Percentiles rank a stretch among this genome's conserved stretches.
Evolutionary conservation across 164 flowering plant species (phyloP).

Genomic region (Kalanchoe fedtschenkoi): DNA sequence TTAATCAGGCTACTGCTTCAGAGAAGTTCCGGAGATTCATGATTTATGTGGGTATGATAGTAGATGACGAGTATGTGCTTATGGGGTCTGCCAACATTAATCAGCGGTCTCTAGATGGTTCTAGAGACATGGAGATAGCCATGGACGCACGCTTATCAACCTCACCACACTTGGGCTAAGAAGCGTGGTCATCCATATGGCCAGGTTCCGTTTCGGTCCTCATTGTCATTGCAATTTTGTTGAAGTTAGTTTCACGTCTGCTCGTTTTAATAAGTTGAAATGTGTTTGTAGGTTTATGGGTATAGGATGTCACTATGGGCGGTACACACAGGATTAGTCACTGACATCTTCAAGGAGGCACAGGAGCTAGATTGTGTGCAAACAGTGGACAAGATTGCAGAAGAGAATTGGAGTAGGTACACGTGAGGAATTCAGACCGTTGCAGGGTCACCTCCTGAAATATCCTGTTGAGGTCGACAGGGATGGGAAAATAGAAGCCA

Average conservation of each 20-base stretch:
- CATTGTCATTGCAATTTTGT: background rate
- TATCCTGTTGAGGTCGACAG: constrained; percentile 39
- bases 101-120: constrained; percentile 57
- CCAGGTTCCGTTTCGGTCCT: constrained; percentile 25
- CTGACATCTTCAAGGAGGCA: constrained; percentile 31
- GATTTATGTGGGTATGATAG: constrained; percentile 69
- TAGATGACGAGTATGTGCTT: constrained; percentile 61
- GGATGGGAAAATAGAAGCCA: constrained; percentile 33
- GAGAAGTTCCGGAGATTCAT: constrained; percentile 40
- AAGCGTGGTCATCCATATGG: constrained; percentile 35
- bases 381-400: constrained; percentile 33
- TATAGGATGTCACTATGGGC: constrained; percentile 67
- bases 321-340: constrained; percentile 39
- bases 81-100: constrained; percentile 65
- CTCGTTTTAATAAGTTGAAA: background rate
- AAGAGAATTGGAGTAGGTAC: constrained; percentile 44
- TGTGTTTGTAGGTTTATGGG: constrained; percentile 34
- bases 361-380: constrained; percentile 32
- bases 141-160: constrained; percentile 67
- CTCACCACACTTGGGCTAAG: constrained; percentile 41
- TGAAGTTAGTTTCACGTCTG: background rate
- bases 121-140: constrained; percentile 67
- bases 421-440: constrained; percentile 17
- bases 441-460: constrained; percentile 51
- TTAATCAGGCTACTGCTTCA: constrained; percentile 17